Evolutionary conservation across 257 asterid genomes (phyloP).

Genomic region (Mitragyna speciosa): DNA sequence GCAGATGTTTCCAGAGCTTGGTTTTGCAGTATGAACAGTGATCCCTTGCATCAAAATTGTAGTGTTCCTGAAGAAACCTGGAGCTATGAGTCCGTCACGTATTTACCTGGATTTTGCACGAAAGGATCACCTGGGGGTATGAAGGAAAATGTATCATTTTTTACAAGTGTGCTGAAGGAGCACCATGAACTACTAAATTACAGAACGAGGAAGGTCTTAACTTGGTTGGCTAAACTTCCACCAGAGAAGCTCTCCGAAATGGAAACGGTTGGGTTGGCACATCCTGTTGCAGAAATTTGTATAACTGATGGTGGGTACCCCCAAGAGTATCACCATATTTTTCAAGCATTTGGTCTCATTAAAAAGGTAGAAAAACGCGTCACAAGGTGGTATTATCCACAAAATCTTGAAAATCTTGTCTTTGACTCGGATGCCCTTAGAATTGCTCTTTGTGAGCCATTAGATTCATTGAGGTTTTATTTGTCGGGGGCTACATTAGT

Average conservation of each 20-base stretch:
- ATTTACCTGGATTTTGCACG: slow-evolving; percentile 72
- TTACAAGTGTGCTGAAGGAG: slow-evolving; percentile 73
- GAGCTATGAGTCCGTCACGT: slow-evolving; percentile 60
- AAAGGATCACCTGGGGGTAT: slow-evolving; percentile 67
- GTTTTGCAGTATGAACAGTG: slow-evolving; percentile 94
- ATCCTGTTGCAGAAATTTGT: slow-evolving; percentile 64
- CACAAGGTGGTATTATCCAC: slow-evolving; percentile 85
- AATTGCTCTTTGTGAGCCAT: slow-evolving; percentile 83
- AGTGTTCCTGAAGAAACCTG: slow-evolving; percentile 80
- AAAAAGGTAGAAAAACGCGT: slow-evolving; percentile 58
- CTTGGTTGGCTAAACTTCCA: slow-evolving; percentile 89
- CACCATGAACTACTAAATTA: slow-evolving; percentile 53
- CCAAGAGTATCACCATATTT: slow-evolving; percentile 68
- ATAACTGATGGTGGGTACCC: slow-evolving; percentile 37
- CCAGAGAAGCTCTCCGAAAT: slow-evolving; percentile 68
- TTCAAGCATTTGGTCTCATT: slow-evolving; percentile 84
- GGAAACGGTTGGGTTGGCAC: slow-evolving; percentile 84
- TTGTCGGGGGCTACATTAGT: slow-evolving; percentile 85
- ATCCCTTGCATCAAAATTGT: slow-evolving; percentile 71
- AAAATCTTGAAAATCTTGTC: slow-evolving; percentile 57
- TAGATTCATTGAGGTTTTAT: slow-evolving; percentile 69
- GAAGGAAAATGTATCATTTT: slow-evolving; percentile 74
- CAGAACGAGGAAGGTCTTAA: slow-evolving; percentile 71
- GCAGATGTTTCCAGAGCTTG: slow-evolving; percentile 62
- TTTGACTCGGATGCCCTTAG: slow-evolving; percentile 91